Percentiles rank a stretch among this genome's conserved stretches.
phyloP scores from a whole-genome alignment of 331 rosid species.

The Saraca asoca region DNA sequence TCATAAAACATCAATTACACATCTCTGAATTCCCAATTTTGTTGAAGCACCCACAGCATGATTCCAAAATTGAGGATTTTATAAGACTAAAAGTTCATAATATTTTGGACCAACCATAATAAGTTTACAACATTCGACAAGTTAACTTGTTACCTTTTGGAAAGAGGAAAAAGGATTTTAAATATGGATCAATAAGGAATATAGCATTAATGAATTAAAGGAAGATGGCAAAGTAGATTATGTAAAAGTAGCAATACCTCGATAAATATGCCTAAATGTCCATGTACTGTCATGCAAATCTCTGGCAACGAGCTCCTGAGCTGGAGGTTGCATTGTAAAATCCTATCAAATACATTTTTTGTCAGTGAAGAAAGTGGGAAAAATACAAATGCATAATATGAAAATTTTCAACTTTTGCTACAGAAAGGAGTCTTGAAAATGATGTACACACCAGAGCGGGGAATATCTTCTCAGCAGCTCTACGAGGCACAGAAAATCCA shows the following conservation, averaged over 20 bases:
- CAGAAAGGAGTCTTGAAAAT: background rate
- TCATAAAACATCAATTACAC: slow-evolving; percentile 24
- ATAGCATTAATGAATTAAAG: too few species aligned
- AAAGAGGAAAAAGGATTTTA: slow-evolving; percentile 1
- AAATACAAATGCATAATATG: slow-evolving; percentile 8
- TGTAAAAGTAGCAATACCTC: slow-evolving; percentile 60
- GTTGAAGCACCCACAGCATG: background rate
- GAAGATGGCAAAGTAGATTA: background rate
- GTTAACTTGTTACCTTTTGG: background rate
- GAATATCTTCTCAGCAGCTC: slow-evolving; percentile 97
- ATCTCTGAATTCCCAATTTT: slow-evolving; percentile 5
- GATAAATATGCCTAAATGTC: slow-evolving; percentile 97
- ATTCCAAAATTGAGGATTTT: background rate
- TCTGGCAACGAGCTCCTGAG: slow-evolving; percentile 86
- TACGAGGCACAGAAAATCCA: slow-evolving; percentile 98
- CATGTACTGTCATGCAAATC: slow-evolving; percentile 93
- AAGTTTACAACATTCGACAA: background rate
- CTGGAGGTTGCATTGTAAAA: slow-evolving; percentile 96
- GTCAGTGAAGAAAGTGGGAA: slow-evolving; percentile 39
- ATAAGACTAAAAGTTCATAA: too few species aligned
- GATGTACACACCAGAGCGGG: slow-evolving; percentile 69
- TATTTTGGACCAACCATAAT: slow-evolving; percentile 3
- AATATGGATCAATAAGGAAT: background rate
- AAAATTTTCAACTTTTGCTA: slow-evolving; percentile 24
- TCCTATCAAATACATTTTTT: slow-evolving; percentile 56